Conservation (phyloP, 2,329 filamentous ascomycete species). For the Zopfia rhizophila region DNA sequence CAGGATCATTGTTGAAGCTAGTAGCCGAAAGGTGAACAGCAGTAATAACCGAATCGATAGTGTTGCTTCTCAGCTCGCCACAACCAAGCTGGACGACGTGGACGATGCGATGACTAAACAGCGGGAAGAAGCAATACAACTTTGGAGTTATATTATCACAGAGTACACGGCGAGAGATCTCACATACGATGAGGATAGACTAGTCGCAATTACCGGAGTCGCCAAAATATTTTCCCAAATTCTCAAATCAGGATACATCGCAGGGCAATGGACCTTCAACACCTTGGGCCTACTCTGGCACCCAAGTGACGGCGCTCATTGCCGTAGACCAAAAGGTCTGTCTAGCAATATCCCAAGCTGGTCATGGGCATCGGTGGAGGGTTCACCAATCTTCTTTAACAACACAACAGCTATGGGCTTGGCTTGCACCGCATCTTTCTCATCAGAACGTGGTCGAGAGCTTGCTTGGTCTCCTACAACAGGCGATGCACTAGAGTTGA, state of each 20-base stretch:
- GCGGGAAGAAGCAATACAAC: slow-evolving; percentile 43
- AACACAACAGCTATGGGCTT: slow-evolving; percentile 50
- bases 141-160: slow-evolving; percentile 49
- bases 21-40: slow-evolving; percentile 19
- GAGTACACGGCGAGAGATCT: slow-evolving; percentile 46
- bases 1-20: slow-evolving; percentile 32
- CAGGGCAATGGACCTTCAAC: slow-evolving; percentile 49
- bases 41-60: slow-evolving; percentile 34
- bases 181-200: slow-evolving; percentile 45
- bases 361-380: slow-evolving; percentile 50
- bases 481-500: slow-evolving; percentile 41
- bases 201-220: slow-evolving; percentile 44
- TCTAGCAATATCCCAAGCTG: slow-evolving; percentile 43
- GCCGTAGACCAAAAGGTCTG: slow-evolving; percentile 33
- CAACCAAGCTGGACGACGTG: slow-evolving; percentile 35
- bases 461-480: slow-evolving; percentile 43
- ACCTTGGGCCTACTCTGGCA: slow-evolving; percentile 49
- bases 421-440: slow-evolving; percentile 42
- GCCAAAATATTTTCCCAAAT: slow-evolving; percentile 38
- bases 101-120: slow-evolving; percentile 24
- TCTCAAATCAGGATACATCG: slow-evolving; percentile 46
- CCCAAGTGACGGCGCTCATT: slow-evolving; percentile 40
- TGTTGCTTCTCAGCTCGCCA: slow-evolving; percentile 42
- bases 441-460: slow-evolving; percentile 26
- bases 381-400: slow-evolving; percentile 48